Evolutionary conservation across 345 rosid species (phyloP).

Genomic region (Crucihimalaya himalaica): DNA sequence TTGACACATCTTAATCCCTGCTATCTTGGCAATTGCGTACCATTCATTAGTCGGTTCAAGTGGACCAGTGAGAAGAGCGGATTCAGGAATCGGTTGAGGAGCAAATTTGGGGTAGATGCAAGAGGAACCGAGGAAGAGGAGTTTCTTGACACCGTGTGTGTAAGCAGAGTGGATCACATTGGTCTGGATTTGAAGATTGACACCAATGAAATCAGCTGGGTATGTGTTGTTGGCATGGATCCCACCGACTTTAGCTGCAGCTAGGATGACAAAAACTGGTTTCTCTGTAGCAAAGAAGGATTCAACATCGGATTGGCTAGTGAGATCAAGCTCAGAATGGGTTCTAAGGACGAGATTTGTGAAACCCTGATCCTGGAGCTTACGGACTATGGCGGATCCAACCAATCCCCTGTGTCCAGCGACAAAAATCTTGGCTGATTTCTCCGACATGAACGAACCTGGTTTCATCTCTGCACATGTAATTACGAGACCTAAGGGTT

Average conservation of each 20-base stretch:
- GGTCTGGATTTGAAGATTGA: conserved; percentile 95
- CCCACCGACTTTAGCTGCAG: conserved; percentile 97
- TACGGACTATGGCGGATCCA: conserved; percentile 87
- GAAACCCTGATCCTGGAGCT: conserved; percentile 61
- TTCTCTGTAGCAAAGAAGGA: conserved; percentile 66
- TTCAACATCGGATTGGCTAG: conserved; percentile 77
- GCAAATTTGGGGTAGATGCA: conserved; percentile 95
- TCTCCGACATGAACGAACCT: conserved; percentile 57
- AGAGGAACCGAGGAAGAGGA: conserved; percentile 89
- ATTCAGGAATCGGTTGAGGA: conserved; percentile 88
- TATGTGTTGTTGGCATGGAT: conserved; percentile 96
- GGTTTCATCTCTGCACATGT: conserved; percentile 23
- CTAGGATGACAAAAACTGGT: conserved; percentile 72
- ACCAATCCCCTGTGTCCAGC: conserved; percentile 97
- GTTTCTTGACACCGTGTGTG: conserved; percentile 63
- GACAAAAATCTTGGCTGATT: conserved; percentile 81
- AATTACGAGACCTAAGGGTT: background rate
- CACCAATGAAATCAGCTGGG: conserved; percentile 90
- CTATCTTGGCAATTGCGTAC: conserved; percentile 90
- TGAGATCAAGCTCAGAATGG: conserved; percentile 84
- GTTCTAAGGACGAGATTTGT: conserved; percentile 66
- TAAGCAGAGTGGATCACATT: conserved; percentile 83
- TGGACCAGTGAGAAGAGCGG: conserved; percentile 75
- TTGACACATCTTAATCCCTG: conserved; percentile 96
- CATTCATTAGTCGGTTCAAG: conserved; percentile 96